Evolutionary conservation across 2,329 filamentous ascomycete species (phyloP).

Genomic region (Xylaria hypoxylon): DNA sequence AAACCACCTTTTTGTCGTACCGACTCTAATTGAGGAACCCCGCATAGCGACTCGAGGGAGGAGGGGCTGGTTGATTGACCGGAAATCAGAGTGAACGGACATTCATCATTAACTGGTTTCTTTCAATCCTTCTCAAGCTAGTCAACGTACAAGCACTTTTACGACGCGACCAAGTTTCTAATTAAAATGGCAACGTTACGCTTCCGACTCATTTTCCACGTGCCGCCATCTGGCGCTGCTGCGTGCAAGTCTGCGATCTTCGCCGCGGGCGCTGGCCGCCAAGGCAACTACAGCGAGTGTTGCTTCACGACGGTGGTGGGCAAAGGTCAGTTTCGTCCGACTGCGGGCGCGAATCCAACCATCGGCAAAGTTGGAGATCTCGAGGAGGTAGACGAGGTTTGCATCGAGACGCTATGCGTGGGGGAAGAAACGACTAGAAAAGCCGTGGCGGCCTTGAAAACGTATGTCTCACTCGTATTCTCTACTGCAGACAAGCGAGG

Average conservation of each 20-base stretch:
- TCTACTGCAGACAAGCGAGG: constrained; percentile 1
- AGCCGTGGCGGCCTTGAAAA: constrained; percentile 73
- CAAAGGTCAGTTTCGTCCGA: constrained; percentile 74
- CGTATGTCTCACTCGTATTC: constrained; percentile 58
- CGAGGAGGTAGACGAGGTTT: constrained; percentile 69
- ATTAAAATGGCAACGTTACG: constrained; percentile 32
- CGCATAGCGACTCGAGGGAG: not conserved
- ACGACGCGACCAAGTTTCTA: not conserved
- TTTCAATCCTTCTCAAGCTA: not conserved
- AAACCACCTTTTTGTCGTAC: not conserved
- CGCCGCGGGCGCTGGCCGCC: constrained; percentile 65
- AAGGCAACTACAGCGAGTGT: constrained; percentile 67
- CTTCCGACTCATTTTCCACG: constrained; percentile 64
- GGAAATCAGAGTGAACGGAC: not conserved
- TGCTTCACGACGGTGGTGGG: constrained; percentile 63
- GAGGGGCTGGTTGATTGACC: constrained; percentile 1
- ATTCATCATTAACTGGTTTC: not conserved
- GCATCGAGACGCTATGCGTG: constrained; percentile 72
- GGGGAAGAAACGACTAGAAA: constrained; percentile 67
- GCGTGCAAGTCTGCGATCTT: constrained; percentile 68
- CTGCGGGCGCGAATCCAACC: constrained; percentile 69
- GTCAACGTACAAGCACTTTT: not conserved
- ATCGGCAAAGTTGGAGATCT: constrained; percentile 69
- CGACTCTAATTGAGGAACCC: not conserved
- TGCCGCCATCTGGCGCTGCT: constrained; percentile 58